These are phyloP conservation scores for Quercus suber DNA, from an alignment of 306 rosid genomes.

Conservation along the genomic window DNA sequence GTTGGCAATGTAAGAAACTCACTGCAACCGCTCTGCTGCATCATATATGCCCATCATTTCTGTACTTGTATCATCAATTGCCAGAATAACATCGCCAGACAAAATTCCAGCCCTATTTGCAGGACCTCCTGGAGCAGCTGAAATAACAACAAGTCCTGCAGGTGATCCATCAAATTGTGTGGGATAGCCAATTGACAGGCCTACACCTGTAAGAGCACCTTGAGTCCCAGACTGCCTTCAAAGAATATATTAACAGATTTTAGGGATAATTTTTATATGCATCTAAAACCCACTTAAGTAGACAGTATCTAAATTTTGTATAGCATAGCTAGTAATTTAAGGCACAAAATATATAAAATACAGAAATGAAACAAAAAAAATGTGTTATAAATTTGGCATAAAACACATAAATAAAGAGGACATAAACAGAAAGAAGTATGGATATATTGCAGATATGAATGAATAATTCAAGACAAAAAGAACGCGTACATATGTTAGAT, in stretches of 20 bases:
- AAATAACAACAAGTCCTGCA: constrained; percentile 73
- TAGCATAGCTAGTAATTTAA: too few relatives aligned
- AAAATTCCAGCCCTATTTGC: constrained; percentile 81
- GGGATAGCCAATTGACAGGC: constrained; percentile 90
- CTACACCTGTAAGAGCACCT: constrained; percentile 93
- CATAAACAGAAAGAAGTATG: too few relatives aligned
- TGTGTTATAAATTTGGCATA: too few relatives aligned
- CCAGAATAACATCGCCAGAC: constrained; percentile 83
- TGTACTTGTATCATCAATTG: constrained; percentile 74
- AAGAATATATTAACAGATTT: constrained; percentile 44
- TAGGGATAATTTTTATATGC: constrained; percentile 23
- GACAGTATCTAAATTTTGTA: not conserved
- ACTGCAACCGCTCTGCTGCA: constrained; percentile 96
- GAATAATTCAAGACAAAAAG: too few relatives aligned
- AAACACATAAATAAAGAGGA: too few relatives aligned
- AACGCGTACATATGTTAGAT: too few relatives aligned
- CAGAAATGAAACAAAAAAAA: too few relatives aligned
- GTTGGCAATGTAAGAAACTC: constrained; percentile 41
- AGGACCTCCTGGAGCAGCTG: constrained; percentile 94
- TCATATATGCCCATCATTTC: constrained; percentile 86
- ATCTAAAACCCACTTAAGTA: constrained; percentile 15
- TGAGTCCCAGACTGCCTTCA: constrained; percentile 99
- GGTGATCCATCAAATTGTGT: constrained; percentile 52
- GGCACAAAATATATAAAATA: too few relatives aligned
- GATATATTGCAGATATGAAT: too few relatives aligned